Evolutionary conservation across 768 basidiomycete species (phyloP).

Genomic region (Psilocybe sp.): DNA sequence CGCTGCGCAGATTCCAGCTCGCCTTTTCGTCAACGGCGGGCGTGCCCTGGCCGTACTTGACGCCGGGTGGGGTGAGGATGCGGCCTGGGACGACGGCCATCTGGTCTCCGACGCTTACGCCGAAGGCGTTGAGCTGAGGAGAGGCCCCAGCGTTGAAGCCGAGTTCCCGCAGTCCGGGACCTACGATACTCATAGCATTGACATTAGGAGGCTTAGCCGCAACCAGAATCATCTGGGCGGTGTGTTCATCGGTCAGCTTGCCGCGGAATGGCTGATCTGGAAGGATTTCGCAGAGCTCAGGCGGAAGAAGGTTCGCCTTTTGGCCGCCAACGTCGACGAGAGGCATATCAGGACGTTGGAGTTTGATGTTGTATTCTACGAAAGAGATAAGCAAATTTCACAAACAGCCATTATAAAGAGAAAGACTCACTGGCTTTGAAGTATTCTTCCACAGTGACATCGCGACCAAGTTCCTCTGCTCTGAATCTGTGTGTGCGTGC

Average conservation of each 20-base stretch:
- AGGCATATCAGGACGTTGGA: slow-evolving; percentile 49
- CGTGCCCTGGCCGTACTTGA: slow-evolving; percentile 54
- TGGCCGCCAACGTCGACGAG: slow-evolving; percentile 58
- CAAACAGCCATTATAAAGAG: slow-evolving; percentile 21
- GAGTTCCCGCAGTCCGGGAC: slow-evolving; percentile 57
- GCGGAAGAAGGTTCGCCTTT: slow-evolving; percentile 52
- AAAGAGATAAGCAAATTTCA: slow-evolving; percentile 11
- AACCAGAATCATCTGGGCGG: slow-evolving; percentile 65
- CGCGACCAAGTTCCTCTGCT: slow-evolving; percentile 51
- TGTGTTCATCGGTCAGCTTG: slow-evolving; percentile 66
- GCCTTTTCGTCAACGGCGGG: slow-evolving; percentile 58
- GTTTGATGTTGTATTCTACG: slow-evolving; percentile 59
- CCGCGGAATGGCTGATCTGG: slow-evolving; percentile 70
- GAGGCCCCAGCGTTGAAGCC: slow-evolving; percentile 45
- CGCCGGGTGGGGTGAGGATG: slow-evolving; percentile 56
- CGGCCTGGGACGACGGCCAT: slow-evolving; percentile 76
- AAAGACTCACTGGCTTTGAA: slow-evolving; percentile 58
- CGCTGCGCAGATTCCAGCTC: slow-evolving; percentile 71
- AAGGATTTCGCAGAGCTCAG: slow-evolving; percentile 72
- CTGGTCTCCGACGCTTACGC: slow-evolving; percentile 49
- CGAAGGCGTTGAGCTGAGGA: slow-evolving; percentile 52
- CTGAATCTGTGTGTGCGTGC: slow-evolving; percentile 51
- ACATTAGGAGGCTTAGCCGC: slow-evolving; percentile 71
- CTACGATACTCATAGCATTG: slow-evolving; percentile 63
- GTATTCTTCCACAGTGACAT: slow-evolving; percentile 61